A percentile compares a stretch with the other conserved stretches of the same genome.
phyloP scores from a whole-genome alignment of 2,329 filamentous ascomycete genomes.

The Exophiala bonariae region DNA sequence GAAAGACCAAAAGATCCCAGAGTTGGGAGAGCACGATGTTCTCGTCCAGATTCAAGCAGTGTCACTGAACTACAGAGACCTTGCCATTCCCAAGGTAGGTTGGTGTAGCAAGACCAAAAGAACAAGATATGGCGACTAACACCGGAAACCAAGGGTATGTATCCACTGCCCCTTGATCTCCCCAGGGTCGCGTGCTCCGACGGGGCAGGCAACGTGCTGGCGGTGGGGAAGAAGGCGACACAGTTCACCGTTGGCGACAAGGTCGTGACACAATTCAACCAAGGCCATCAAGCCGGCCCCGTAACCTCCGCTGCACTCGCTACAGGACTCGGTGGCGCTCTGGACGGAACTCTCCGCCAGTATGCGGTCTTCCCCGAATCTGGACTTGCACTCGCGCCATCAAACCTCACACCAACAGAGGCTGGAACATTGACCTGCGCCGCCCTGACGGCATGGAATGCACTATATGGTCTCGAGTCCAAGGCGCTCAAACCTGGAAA shows the following conservation, averaged over 20 bases:
- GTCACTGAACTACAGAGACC: conserved; percentile 52
- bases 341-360: conserved; percentile 68
- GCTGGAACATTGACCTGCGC: conserved; percentile 62
- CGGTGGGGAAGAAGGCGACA: conserved; percentile 56
- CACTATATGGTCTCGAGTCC: conserved; percentile 56
- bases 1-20: conserved; percentile 55
- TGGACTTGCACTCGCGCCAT: conserved; percentile 65
- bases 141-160: too few species aligned
- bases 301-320: conserved; percentile 39
- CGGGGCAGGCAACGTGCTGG: conserved; percentile 48
- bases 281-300: conserved; percentile 54
- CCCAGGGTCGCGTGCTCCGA: conserved; percentile 46
- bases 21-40: conserved; percentile 69
- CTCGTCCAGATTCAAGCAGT: conserved; percentile 63
- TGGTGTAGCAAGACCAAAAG: too few species aligned
- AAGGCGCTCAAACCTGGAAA: conserved; percentile 54
- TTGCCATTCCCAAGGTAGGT: conserved; percentile 47
- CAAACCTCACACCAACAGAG: conserved; percentile 55
- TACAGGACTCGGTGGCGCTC: conserved; percentile 66
- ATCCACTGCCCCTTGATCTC: conserved; percentile 45
- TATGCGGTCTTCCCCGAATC: conserved; percentile 68
- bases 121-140: too few species aligned
- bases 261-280: conserved; percentile 60
- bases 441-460: conserved; percentile 66
- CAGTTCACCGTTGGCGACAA: conserved; percentile 60